phyloP scores from a whole-genome alignment of 805 yeast genomes.

The Candida pini region DNA sequence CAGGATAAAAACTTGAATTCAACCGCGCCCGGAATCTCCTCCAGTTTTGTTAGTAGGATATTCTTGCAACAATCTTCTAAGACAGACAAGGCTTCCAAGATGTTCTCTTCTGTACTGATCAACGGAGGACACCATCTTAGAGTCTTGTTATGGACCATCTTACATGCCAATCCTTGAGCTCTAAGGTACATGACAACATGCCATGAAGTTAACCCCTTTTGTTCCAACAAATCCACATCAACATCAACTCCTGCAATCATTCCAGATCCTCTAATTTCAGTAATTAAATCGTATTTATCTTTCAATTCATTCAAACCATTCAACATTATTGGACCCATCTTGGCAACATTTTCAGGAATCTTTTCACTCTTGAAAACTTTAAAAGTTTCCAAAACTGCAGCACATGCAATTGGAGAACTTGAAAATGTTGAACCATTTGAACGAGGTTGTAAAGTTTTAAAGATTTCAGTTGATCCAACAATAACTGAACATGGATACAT shows the following conservation, averaged over 20 bases:
- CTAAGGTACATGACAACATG: constrained; percentile 22
- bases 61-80: constrained; percentile 16
- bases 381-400: constrained; percentile 20
- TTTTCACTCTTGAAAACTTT: constrained; percentile 24
- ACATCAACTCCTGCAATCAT: constrained; percentile 21
- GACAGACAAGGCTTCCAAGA: constrained; percentile 11
- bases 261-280: constrained; percentile 21
- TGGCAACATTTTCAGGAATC: constrained; percentile 15
- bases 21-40: constrained; percentile 15
- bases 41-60: constrained; percentile 6
- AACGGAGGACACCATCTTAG: constrained; percentile 21
- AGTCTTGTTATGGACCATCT: constrained; percentile 20
- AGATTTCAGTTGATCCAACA: constrained; percentile 15
- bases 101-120: constrained; percentile 14
- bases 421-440: constrained; percentile 25
- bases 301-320: constrained; percentile 13
- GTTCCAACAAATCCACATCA: constrained; percentile 8
- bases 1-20: constrained; percentile 12
- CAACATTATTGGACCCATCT: constrained; percentile 15
- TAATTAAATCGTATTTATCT: constrained; percentile 13
- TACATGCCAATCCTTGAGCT: constrained; percentile 22
- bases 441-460: constrained; percentile 22
- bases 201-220: constrained; percentile 16
- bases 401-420: constrained; percentile 25
- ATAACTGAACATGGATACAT: constrained; percentile 22